phyloP scores from a whole-genome alignment of 2,329 filamentous ascomycete genomes.

The Apiospora saccharicola region DNA sequence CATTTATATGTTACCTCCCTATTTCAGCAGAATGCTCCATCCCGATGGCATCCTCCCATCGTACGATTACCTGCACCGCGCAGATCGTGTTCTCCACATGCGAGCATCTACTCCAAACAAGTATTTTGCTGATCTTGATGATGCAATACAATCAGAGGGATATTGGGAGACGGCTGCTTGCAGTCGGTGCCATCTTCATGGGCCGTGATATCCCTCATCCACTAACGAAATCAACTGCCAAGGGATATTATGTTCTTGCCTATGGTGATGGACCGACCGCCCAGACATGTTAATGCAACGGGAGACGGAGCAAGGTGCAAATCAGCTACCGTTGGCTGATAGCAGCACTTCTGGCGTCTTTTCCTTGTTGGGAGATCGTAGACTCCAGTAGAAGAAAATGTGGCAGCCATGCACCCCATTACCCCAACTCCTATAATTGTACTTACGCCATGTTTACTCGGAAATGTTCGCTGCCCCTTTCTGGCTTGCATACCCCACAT shows the following conservation, averaged over 20 bases:
- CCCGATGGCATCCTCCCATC: not conserved
- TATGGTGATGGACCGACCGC: not conserved
- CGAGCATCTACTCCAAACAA: not conserved
- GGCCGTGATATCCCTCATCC: not conserved
- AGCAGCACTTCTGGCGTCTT: too few species aligned
- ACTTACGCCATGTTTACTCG: not conserved
- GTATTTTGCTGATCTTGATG: not conserved
- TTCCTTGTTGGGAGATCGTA: not conserved
- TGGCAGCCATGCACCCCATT: not conserved
- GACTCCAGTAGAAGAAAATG: not conserved
- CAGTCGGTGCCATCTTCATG: not conserved
- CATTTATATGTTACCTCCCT: not conserved
- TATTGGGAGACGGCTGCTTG: not conserved
- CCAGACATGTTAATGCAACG: conserved; percentile 10
- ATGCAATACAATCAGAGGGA: not conserved
- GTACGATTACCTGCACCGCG: conserved; percentile 7
- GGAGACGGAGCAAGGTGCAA: not conserved
- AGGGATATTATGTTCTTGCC: not conserved
- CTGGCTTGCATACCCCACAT: not conserved
- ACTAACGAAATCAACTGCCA: not conserved
- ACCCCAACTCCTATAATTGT: not conserved
- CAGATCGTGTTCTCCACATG: not conserved
- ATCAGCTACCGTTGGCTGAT: not conserved
- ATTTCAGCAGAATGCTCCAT: not conserved
- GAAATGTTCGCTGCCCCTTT: not conserved